phyloP scores from a whole-genome alignment of 2,329 filamentous ascomycete genomes.

The Endoconidiophora polonica region DNA sequence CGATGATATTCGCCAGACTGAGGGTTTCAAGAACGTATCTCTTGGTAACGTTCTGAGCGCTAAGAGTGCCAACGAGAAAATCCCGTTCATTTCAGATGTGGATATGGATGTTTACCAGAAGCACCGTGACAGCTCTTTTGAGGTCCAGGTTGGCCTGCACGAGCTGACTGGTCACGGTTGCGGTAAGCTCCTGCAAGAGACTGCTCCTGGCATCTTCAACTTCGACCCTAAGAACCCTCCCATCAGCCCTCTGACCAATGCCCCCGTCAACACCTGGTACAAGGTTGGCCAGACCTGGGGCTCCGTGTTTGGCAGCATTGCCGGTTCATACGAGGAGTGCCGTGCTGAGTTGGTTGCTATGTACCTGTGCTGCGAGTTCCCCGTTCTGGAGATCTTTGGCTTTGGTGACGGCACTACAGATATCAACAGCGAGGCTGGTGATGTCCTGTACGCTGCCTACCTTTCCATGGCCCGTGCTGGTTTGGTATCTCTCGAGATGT shows the following conservation, averaged over 20 bases:
- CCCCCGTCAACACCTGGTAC: constrained; percentile 71
- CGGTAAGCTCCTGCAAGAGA: constrained; percentile 86
- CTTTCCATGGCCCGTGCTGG: constrained; percentile 91
- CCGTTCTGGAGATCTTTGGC: constrained; percentile 78
- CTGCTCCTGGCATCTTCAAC: constrained; percentile 64
- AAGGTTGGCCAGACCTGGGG: constrained; percentile 93
- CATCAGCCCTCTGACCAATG: constrained; percentile 58
- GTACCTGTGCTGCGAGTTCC: constrained; percentile 76
- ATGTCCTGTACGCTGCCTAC: constrained; percentile 77
- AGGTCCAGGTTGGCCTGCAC: constrained; percentile 90
- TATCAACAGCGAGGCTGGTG: constrained; percentile 60
- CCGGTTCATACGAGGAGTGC: constrained; percentile 71
- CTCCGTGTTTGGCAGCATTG: constrained; percentile 74
- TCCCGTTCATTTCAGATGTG: constrained; percentile 69
- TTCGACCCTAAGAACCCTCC: constrained; percentile 74
- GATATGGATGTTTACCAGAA: constrained; percentile 67
- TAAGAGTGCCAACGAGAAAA: constrained; percentile 79
- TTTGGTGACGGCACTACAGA: constrained; percentile 63
- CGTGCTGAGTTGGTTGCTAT: constrained; percentile 88
- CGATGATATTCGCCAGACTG: constrained; percentile 61
- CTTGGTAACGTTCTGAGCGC: constrained; percentile 85
- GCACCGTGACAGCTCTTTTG: constrained; percentile 75
- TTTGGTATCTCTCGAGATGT: constrained; percentile 75
- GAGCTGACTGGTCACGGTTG: constrained; percentile 79
- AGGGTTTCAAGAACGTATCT: constrained; percentile 86